A percentile compares a stretch with the other conserved stretches of the same genome.
Evolutionary conservation across 2,329 filamentous ascomycete species (phyloP).

Genomic region (Hypoxylon sp.): DNA sequence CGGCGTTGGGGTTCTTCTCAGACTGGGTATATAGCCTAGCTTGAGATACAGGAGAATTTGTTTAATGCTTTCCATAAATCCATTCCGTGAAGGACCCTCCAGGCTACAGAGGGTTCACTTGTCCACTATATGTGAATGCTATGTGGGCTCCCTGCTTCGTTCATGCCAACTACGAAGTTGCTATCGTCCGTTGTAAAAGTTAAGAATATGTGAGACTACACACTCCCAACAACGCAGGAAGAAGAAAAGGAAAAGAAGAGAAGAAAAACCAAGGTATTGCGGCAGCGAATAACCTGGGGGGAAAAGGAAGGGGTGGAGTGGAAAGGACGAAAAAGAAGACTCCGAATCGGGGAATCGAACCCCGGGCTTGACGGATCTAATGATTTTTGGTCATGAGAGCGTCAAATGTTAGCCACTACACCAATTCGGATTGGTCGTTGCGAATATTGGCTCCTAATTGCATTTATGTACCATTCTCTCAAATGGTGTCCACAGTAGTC

Average conservation of each 20-base stretch:
- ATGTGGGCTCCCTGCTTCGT: too few species aligned
- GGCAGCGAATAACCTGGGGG: too few species aligned
- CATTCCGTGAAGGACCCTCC: not conserved
- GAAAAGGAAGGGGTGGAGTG: too few species aligned
- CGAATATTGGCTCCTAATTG: not conserved
- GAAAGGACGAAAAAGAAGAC: conserved; percentile 13
- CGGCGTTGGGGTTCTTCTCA: conserved; percentile 45
- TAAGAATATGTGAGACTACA: too few species aligned
- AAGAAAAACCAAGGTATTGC: too few species aligned
- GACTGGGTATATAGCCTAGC: conserved; percentile 1
- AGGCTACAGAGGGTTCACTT: not conserved
- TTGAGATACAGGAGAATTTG: not conserved
- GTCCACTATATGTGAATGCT: not conserved
- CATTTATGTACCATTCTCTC: not conserved
- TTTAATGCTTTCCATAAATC: not conserved
- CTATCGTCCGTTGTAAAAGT: too few species aligned
- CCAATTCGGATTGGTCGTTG: conserved; percentile 50
- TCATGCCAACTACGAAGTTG: too few species aligned
- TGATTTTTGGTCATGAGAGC: conserved; percentile 47
- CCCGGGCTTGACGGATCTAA: conserved; percentile 46
- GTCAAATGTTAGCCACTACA: conserved; percentile 54
- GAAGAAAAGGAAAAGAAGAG: not conserved
- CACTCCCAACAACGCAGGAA: not conserved
- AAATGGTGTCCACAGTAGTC: not conserved
- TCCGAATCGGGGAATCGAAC: conserved; percentile 51